Conservation (phyloP, 192 early-diverging fungal species). For the Coemansia sp. region DNA sequence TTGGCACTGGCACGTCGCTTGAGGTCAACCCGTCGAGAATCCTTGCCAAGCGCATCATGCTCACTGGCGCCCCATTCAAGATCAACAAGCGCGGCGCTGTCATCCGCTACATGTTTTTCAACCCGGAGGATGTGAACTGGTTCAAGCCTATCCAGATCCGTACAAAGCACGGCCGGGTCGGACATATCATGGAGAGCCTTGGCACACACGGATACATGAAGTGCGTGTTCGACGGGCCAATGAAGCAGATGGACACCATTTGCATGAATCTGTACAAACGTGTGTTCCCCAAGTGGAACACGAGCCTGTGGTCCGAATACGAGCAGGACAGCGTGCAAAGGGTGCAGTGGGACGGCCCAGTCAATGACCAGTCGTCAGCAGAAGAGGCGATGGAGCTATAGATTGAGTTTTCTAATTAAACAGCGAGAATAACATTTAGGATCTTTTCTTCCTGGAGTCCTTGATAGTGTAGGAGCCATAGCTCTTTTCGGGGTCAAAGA, state of each 20-base stretch:
- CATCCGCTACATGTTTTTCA: conserved; percentile 97
- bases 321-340: conserved; percentile 19
- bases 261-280: conserved; percentile 97
- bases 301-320: conserved; percentile 54
- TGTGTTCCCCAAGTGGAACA: conserved; percentile 95
- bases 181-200: conserved; percentile 89
- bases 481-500: conserved; percentile 81
- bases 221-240: conserved; percentile 82
- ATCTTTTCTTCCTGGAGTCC: conserved; percentile 14
- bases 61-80: conserved; percentile 95
- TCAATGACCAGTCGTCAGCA: not conserved
- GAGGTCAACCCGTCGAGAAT: conserved; percentile 80
- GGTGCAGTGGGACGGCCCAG: conserved; percentile 31
- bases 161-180: conserved; percentile 87
- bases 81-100: conserved; percentile 90
- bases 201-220: conserved; percentile 99
- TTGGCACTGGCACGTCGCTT: conserved; percentile 78
- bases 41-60: conserved; percentile 89
- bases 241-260: conserved; percentile 92
- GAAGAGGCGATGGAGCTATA: conserved; percentile 35
- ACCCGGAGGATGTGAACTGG: conserved; percentile 88
- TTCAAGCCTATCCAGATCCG: conserved; percentile 94
- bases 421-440: not conserved
- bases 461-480: conserved; percentile 54
- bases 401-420: not conserved